phyloP scores from a whole-genome alignment of 495 filamentous ascomycete species.

The Neurospora sp. region DNA sequence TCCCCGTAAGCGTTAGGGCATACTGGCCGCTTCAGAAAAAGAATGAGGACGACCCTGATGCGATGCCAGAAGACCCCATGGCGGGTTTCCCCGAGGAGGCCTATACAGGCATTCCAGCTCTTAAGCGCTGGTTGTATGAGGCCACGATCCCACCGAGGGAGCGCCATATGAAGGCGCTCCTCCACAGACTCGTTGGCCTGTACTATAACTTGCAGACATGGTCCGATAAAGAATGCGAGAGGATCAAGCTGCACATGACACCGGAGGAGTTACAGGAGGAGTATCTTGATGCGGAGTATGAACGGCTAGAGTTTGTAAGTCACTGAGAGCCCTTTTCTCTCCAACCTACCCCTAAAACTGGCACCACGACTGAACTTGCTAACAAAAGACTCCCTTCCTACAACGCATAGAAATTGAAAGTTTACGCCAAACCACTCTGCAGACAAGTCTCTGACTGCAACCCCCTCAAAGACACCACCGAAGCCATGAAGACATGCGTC shows the following conservation, averaged over 20 bases:
- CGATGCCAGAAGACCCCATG: neutral
- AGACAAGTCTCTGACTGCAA: neutral
- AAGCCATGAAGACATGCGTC: neutral
- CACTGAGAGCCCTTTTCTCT: too few relatives aligned
- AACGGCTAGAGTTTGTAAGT: too few relatives aligned
- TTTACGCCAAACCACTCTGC: neutral
- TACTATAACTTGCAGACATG: constrained; percentile 8
- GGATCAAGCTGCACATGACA: neutral
- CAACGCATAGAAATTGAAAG: neutral
- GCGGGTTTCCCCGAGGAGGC: constrained; percentile 10
- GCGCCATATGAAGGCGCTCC: constrained; percentile 8
- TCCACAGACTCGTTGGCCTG: constrained; percentile 5
- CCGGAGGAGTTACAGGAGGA: neutral
- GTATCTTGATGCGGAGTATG: neutral
- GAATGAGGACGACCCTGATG: neutral
- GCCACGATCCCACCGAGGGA: constrained; percentile 7
- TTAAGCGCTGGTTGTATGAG: constrained; percentile 13
- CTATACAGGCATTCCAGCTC: constrained; percentile 14
- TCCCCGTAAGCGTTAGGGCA: constrained; percentile 9
- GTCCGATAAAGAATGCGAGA: constrained; percentile 5
- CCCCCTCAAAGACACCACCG: neutral
- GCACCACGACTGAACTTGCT: neutral
- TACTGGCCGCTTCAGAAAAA: constrained; percentile 8
- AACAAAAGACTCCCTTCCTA: neutral
- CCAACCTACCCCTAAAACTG: too few relatives aligned